phyloP scores from a whole-genome alignment of 2,329 filamentous ascomycete species.

The Graphilbum fragrans region DNA sequence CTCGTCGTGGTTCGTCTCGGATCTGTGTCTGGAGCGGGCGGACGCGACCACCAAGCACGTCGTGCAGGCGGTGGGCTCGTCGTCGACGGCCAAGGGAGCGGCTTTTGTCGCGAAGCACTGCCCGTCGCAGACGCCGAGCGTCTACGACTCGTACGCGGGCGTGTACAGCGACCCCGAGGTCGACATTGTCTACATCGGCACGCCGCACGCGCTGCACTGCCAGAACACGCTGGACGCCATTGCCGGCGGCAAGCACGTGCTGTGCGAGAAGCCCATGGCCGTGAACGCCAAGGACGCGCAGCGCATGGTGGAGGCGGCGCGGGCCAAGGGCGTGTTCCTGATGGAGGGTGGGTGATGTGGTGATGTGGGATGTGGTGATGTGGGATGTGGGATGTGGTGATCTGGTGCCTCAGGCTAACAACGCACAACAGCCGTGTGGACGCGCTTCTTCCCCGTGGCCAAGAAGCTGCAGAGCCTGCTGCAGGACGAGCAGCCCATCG shows the following conservation, averaged over 20 bases:
- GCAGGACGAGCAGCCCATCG: constrained; percentile 25
- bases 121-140: not conserved
- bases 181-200: constrained; percentile 32
- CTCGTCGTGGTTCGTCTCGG: constrained; percentile 28
- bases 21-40: constrained; percentile 21
- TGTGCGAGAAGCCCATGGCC: constrained; percentile 57
- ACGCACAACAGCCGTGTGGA: constrained; percentile 29
- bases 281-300: constrained; percentile 11
- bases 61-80: constrained; percentile 25
- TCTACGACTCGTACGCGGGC: constrained; percentile 24
- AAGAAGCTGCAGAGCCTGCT: constrained; percentile 20
- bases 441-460: constrained; percentile 27
- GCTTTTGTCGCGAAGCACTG: constrained; percentile 22
- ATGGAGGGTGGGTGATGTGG: constrained; percentile 21
- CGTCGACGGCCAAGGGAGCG: constrained; percentile 19
- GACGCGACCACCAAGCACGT: constrained; percentile 22
- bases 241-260: constrained; percentile 54
- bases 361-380: too few species aligned
- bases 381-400: too few species aligned
- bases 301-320: constrained; percentile 25
- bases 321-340: constrained; percentile 26
- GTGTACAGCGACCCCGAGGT: constrained; percentile 27
- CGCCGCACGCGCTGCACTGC: constrained; percentile 31
- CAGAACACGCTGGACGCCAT: constrained; percentile 24
- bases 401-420: too few species aligned